Percentiles rank a stretch among this genome's conserved stretches.
Evolutionary conservation across 1,139 yeast genomes (phyloP).

Genomic region (Suhomyces anneliseae): DNA sequence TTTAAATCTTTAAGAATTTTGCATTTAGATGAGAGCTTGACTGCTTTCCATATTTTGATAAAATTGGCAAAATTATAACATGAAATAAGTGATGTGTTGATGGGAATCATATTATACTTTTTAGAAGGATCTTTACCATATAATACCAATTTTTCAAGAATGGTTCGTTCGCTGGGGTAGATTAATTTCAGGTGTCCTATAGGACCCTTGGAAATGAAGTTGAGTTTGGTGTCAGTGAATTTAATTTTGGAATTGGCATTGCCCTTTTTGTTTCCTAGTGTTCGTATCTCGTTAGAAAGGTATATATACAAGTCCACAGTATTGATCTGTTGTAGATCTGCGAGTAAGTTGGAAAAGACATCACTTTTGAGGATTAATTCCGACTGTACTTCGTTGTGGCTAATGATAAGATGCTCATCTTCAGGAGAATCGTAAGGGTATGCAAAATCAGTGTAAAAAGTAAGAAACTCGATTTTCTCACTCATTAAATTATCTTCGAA

Average conservation of each 20-base stretch:
- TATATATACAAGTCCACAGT: conserved; percentile 61
- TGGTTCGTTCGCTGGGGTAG: conserved; percentile 63
- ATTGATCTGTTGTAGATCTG: conserved; percentile 64
- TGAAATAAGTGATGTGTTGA: conserved; percentile 28
- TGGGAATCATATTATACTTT: conserved; percentile 19
- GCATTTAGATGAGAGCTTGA: conserved; percentile 58
- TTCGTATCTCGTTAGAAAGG: conserved; percentile 23
- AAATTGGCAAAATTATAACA: conserved; percentile 56
- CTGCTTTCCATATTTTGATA: conserved; percentile 53
- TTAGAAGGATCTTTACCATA: conserved; percentile 12
- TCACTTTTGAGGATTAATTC: conserved; percentile 71
- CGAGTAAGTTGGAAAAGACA: conserved; percentile 60
- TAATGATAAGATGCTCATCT: conserved; percentile 32
- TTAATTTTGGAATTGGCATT: conserved; percentile 11
- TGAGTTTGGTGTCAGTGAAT: conserved; percentile 32
- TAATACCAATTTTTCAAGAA: conserved; percentile 50
- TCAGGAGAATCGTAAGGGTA: conserved; percentile 32
- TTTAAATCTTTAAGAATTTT: conserved; percentile 57
- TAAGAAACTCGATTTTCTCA: conserved; percentile 70
- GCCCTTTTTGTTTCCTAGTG: conserved; percentile 9
- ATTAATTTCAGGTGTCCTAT: conserved; percentile 69
- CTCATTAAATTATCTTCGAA: conserved; percentile 71
- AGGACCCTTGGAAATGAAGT: conserved; percentile 64
- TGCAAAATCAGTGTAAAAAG: conserved; percentile 48
- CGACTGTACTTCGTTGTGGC: conserved; percentile 50